A percentile compares a stretch with the other conserved stretches of the same genome.
Conservation (phyloP, 2,329 filamentous ascomycete species). For the Aspergillus japonicus region DNA sequence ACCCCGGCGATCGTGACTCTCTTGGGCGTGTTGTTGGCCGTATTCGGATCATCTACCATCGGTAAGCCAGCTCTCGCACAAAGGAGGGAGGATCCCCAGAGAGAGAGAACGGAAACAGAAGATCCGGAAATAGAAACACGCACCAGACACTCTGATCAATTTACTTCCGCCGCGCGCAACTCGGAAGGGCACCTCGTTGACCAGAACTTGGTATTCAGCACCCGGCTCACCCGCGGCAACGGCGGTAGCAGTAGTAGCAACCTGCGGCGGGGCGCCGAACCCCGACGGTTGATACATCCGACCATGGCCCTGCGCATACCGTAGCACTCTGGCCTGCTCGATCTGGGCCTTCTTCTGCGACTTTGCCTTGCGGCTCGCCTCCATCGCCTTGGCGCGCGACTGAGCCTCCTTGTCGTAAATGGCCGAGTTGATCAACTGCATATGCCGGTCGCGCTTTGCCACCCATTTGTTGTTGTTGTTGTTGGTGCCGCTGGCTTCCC, state of each 20-base stretch:
- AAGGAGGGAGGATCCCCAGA: conserved; percentile 6
- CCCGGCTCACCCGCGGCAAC: conserved; percentile 20
- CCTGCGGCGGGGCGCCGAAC: conserved; percentile 19
- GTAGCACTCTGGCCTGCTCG: conserved; percentile 42
- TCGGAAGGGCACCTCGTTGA: conserved; percentile 72
- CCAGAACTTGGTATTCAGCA: conserved; percentile 60
- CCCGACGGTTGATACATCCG: conserved; percentile 15
- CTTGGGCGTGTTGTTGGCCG: conserved; percentile 70
- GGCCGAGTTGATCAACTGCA: conserved; percentile 78
- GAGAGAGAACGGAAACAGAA: background rate
- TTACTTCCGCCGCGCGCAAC: conserved; percentile 79
- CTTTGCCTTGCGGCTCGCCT: conserved; percentile 58
- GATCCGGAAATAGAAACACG: conserved; percentile 30
- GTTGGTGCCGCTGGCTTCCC: conserved; percentile 20
- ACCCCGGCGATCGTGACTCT: conserved; percentile 71
- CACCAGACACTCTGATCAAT: conserved; percentile 71
- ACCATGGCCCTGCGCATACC: conserved; percentile 37
- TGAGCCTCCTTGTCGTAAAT: conserved; percentile 74
- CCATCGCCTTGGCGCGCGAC: conserved; percentile 67
- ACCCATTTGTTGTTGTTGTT: conserved; percentile 58
- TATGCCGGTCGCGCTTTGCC: conserved; percentile 70
- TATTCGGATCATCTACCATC: conserved; percentile 55
- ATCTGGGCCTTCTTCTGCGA: conserved; percentile 60
- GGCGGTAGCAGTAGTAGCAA: conserved; percentile 22
- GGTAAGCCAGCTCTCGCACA: conserved; percentile 46